Conservation (phyloP, 495 filamentous ascomycete genomes). For the Penicillium roqueforti region DNA sequence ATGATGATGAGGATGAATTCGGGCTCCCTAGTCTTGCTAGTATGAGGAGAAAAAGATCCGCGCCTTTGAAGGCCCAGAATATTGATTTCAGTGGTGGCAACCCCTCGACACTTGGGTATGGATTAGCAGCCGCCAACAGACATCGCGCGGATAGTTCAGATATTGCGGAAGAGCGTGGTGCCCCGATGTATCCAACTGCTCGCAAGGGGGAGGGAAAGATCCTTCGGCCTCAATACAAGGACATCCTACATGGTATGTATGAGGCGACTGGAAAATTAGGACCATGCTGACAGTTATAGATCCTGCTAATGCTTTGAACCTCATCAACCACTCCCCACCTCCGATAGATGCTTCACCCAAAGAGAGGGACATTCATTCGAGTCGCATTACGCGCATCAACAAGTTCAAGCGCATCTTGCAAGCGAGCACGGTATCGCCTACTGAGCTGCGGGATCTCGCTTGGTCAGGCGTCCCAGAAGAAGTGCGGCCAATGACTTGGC, state of each 20-base stretch:
- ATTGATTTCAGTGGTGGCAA: conserved; percentile 43
- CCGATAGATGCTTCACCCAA: conserved; percentile 73
- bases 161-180: conserved; percentile 84
- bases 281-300: conserved; percentile 46
- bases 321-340: conserved; percentile 80
- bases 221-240: conserved; percentile 93
- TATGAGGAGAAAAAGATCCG: conserved; percentile 68
- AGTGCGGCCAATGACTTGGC: conserved; percentile 97
- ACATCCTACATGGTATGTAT: conserved; percentile 69
- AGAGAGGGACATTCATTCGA: conserved; percentile 80
- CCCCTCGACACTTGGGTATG: conserved; percentile 33
- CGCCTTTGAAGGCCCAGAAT: conserved; percentile 39
- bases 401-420: conserved; percentile 97
- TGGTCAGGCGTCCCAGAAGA: conserved; percentile 95
- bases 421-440: conserved; percentile 77
- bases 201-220: conserved; percentile 92
- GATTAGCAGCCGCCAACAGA: conserved; percentile 27
- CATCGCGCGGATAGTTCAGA: conserved; percentile 74
- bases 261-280: neutral
- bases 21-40: conserved; percentile 85
- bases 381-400: conserved; percentile 90
- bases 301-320: conserved; percentile 90
- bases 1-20: conserved; percentile 91
- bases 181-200: conserved; percentile 80
- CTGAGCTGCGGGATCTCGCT: conserved; percentile 76